Evolutionary conservation across 2,329 filamentous ascomycete species (phyloP), one percentile per base, ranked within the genome.

Genomic region (Colletotrichum sublineola): DNA sequence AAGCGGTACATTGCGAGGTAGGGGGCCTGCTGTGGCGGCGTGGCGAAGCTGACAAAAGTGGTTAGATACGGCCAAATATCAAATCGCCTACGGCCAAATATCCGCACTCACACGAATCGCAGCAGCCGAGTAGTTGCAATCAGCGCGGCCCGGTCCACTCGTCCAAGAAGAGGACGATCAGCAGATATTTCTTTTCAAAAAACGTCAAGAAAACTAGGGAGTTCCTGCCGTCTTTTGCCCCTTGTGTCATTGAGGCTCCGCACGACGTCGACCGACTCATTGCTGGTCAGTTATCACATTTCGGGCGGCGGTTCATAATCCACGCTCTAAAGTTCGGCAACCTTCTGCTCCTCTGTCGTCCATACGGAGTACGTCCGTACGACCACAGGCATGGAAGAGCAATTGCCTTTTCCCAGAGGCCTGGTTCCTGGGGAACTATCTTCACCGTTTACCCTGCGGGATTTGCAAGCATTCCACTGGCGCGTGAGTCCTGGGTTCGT

Each of bases 121-220:
- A 50, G 57, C 68, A 42, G 33, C 57, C 40, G 33, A 56, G 48
- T 52, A 48, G 66, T 48, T 68, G 46, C 57, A 63, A 60, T 64
- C 69, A 63, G 66, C 69, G 66, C 69, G 65, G 65, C 58, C 69
- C 65, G 58, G 44, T 55, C 69, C 69, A 68, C 69, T 64, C 40
- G 38, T 24, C 29, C 40, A 38, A 29, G 33, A 57, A 29, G 33
- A 57, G n/a, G 31, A 53, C 36, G 65, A 62, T 61, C 65, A 42
- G 38, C 58, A 50, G 48, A 58, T 57, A 31, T n/a, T 46, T 56
- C 20, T 56, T 29, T 53, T 44, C 24, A 24, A 7, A 29, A 56
- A 36, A 56, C 36, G 38, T 50, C 63, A 42, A 53, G 44, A 63
- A 63, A 20, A 46, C 31, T 20, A 9, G 38, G 38, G 18, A 53